These are phyloP conservation scores for Cutaneotrichosporon sp. DNA, from an alignment of 1,284 basidiomycete genomes.

Conservation along the genomic window DNA sequence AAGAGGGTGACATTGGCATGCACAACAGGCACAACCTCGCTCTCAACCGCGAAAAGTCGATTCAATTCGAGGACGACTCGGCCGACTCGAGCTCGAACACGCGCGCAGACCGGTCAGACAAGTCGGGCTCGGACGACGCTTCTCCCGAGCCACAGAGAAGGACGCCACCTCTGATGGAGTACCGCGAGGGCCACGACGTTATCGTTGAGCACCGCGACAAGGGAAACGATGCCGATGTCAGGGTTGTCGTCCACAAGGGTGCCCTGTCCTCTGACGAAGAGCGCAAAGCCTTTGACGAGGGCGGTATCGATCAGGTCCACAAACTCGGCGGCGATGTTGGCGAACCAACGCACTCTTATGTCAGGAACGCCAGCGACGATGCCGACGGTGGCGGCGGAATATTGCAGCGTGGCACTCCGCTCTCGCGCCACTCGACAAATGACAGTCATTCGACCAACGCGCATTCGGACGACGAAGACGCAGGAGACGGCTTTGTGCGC, in stretches of 20 bases:
- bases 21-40: constrained; percentile 7
- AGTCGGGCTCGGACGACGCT: constrained; percentile 20
- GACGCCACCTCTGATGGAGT: constrained; percentile 50
- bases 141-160: background rate
- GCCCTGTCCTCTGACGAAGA: background rate
- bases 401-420: background rate
- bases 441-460: constrained; percentile 19
- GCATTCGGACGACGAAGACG: constrained; percentile 11
- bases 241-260: constrained; percentile 1
- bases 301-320: background rate
- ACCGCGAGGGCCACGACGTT: constrained; percentile 63
- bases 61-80: constrained; percentile 18
- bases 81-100: constrained; percentile 16
- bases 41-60: constrained; percentile 8
- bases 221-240: constrained; percentile 54
- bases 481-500: constrained; percentile 11
- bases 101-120: constrained; percentile 25
- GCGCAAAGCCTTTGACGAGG: background rate
- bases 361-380: too few species aligned
- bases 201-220: constrained; percentile 57
- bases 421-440: background rate
- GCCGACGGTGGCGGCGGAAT: background rate
- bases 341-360: too few species aligned
- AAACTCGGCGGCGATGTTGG: too few species aligned
- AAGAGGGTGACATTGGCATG: constrained; percentile 39